Conservation (phyloP, 1,284 basidiomycete species). For the Peniophora sp. region DNA sequence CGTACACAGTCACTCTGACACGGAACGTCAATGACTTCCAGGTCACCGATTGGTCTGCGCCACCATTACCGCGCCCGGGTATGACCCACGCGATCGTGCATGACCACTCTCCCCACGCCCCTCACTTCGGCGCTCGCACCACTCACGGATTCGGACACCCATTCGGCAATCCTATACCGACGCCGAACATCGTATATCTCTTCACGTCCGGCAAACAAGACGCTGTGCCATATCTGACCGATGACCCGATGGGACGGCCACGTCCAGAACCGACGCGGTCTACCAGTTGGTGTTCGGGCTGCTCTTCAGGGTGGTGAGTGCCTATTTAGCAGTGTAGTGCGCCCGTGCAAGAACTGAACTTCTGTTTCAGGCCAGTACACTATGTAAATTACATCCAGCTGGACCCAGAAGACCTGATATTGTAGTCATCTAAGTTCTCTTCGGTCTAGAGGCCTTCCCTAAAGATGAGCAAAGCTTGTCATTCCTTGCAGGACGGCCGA, state of each 20-base stretch:
- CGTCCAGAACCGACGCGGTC: conserved; percentile 21
- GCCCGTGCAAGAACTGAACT: too few species aligned
- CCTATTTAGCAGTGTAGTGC: too few species aligned
- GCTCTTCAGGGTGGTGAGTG: conserved; percentile 29
- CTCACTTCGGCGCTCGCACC: background rate
- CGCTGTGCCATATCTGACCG: conserved; percentile 9
- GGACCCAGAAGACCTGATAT: conserved; percentile 8
- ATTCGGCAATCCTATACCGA: background rate
- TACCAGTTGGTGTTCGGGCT: conserved; percentile 24
- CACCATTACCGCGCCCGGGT: background rate
- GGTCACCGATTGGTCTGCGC: conserved; percentile 7
- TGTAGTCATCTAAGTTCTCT: too few species aligned
- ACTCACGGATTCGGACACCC: conserved; percentile 1
- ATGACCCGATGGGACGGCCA: conserved; percentile 29
- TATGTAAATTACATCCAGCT: conserved; percentile 13
- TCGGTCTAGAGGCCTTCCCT: too few species aligned
- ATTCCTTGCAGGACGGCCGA: too few species aligned
- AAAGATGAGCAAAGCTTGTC: too few species aligned
- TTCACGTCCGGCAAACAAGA: conserved; percentile 10
- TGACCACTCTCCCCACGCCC: background rate
- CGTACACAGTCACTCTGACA: conserved; percentile 6
- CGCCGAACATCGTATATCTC: conserved; percentile 12
- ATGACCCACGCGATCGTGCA: background rate
- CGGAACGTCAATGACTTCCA: conserved; percentile 5
- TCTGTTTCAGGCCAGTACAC: conserved; percentile 7